Base-by-base conservation (phyloP, 225 moss, liverwort and hornwort species). In the Thuidium tamariscinum region DNA sequence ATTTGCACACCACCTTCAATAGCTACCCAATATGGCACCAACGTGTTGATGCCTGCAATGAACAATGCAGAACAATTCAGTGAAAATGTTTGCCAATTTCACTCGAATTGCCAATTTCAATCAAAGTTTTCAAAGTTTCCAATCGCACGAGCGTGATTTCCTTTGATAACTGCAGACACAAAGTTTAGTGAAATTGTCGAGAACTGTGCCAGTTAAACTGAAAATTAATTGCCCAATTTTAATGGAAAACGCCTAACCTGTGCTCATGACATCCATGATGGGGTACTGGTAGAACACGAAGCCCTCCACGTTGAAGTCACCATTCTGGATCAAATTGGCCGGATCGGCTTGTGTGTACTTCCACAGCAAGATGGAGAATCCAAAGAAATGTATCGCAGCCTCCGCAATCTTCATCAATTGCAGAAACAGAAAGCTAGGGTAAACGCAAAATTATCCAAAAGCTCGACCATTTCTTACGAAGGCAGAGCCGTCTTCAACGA, bases 1-100 rank as follows among this genome's bases (percentile, higher is more conserved):
- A 97, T 75, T 82, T 97, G 97, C 8, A 96, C 93, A 3, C 97
- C 97, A 32, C 97, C 96, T 1, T 88, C 63, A 2, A 88, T 69
- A 2, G 92, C 89, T 16, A 79, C 75, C 91, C 93, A 97, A 16
- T 67, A 89, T 1, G 93, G 92, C 13, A 97, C 87, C 62, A 90
- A 83, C 2, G 90, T 88, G 70, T 93, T 95, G 49, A 87, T 87
- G 34, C 97, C 97, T 86, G 17, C 37, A 56, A 52, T 23, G 6
- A n/a, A n/a, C n/a, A n/a, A n/a, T 18, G 25, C 11, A 34, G 30
- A 34, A 72, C 16, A 44, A 51, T 51, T 14, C 51, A 51, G 32
- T 13, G 21, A 22, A 75, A 21, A 36, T 15, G 14, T 11, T 44
- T 6, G 15, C 8, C 25, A 34, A 2, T 16, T 5, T 9, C 23